phyloP scores from a whole-genome alignment of 2,329 filamentous ascomycete species.

The Neofusicoccum umdonicola region DNA sequence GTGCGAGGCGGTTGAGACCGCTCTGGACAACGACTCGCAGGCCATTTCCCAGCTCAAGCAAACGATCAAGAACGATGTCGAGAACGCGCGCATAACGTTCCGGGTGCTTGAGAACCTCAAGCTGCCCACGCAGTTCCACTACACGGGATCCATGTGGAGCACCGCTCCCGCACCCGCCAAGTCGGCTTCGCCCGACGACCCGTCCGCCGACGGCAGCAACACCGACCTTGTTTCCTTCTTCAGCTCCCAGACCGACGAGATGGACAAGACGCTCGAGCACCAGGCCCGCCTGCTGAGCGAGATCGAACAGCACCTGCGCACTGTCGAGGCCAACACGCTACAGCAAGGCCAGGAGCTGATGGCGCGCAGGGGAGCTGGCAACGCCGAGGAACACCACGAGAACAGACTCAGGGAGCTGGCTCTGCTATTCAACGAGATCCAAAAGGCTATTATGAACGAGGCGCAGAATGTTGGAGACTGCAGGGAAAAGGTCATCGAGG shows the following conservation, averaged over 20 bases:
- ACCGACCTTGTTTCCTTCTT: constrained; percentile 50
- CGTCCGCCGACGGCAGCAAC: constrained; percentile 37
- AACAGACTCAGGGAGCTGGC: constrained; percentile 44
- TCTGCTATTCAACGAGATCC: constrained; percentile 47
- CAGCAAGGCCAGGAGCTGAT: constrained; percentile 44
- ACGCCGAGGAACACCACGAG: constrained; percentile 18
- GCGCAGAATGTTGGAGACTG: constrained; percentile 48
- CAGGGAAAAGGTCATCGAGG: constrained; percentile 47
- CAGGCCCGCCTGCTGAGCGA: constrained; percentile 46
- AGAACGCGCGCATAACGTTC: constrained; percentile 70
- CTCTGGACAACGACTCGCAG: constrained; percentile 61
- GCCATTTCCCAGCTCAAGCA: constrained; percentile 58
- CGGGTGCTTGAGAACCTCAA: constrained; percentile 72
- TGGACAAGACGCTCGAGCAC: constrained; percentile 38
- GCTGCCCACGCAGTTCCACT: constrained; percentile 64
- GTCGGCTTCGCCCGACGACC: constrained; percentile 19
- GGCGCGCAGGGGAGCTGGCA: constrained; percentile 27
- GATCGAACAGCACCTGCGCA: constrained; percentile 49
- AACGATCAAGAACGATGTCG: constrained; percentile 62
- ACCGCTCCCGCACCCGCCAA: constrained; percentile 28
- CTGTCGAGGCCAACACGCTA: constrained; percentile 46
- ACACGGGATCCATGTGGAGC: constrained; percentile 33
- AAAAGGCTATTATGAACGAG: constrained; percentile 48
- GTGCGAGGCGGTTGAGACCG: constrained; percentile 61
- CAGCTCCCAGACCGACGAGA: constrained; percentile 38